Base-by-base conservation (phyloP, 371 early-diverging fungal species). In the Nematocida ausubeli region DNA sequence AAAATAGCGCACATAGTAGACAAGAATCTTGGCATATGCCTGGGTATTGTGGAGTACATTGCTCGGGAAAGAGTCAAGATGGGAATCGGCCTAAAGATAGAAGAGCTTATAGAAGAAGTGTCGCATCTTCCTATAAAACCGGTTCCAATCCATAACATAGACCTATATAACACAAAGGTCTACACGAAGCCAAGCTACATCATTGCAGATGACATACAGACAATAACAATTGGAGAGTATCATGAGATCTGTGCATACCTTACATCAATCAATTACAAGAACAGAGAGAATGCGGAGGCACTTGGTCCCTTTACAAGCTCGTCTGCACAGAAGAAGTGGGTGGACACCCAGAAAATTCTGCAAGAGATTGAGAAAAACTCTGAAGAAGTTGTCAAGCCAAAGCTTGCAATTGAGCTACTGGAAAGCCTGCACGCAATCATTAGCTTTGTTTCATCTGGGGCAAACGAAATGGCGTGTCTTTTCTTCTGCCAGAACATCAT, bases 281-380 rank as follows among this genome's bases (percentile, higher is more conserved):
- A 37, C 54, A 82, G 51, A 60, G 73, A 84, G 40, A 66, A 66
- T 32, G 62, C 57, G 28, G 81, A 84, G 65, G 5, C 78, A 35
- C 70, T 85, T 28, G 82, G 82, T 47, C 69, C 82, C 2, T 55
- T 37, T 50, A 79, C 85, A 16, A 71, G 82, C 40, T 66, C 82
- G 12, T 63, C 85, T n/a, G 84, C 82, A 24, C 70, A 81, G 35
- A 64, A 50, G 26, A 85, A 86, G 58, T 85, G 81, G 72, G 83
- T 85, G 39, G 85, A 85, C 37, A 73, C 82, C 19, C 84, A 83
- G 57, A 62, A 75, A 12, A 72, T 72, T 40, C 75, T 86, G 12
- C 42, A 79, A 19, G 75, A 82, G 40, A 58, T 86, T 30, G 82
- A 84, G 32, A 83, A 72, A 63, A 63, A 55, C 30, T 66, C 67